Conservation (phyloP, 768 basidiomycete species). For the Naganishia friedmannii region DNA sequence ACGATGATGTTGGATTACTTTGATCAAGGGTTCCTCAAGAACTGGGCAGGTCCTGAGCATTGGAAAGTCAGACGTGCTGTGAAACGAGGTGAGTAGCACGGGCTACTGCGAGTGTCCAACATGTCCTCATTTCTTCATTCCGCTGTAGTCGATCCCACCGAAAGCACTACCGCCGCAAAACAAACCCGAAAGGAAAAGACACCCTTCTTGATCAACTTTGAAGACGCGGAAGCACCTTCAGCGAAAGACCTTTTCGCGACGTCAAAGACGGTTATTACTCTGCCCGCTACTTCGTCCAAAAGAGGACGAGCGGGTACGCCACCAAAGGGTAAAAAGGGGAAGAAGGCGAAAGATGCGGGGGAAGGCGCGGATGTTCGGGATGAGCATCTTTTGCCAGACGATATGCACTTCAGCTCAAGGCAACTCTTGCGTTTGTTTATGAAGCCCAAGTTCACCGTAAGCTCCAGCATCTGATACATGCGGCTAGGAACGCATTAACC, state of each 20-base stretch:
- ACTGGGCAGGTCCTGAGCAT: constrained; percentile 98
- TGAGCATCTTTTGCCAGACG: constrained; percentile 81
- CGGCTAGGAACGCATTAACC: not conserved
- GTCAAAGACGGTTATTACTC: constrained; percentile 39
- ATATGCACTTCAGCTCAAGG: constrained; percentile 92
- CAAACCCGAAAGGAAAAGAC: constrained; percentile 52
- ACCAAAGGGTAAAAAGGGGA: constrained; percentile 21
- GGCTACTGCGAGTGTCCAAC: not conserved
- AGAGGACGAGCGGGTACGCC: constrained; percentile 16
- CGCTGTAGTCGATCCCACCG: constrained; percentile 54
- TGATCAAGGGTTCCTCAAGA: constrained; percentile 75
- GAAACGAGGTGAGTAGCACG: constrained; percentile 56
- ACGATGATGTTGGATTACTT: constrained; percentile 76
- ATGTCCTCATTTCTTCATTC: constrained; percentile 18
- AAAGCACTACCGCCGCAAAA: constrained; percentile 42
- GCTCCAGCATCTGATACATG: constrained; percentile 42
- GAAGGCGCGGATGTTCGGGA: constrained; percentile 53
- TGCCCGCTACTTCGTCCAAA: constrained; percentile 12
- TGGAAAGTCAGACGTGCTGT: constrained; percentile 81
- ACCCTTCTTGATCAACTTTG: constrained; percentile 52
- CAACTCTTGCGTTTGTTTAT: constrained; percentile 88
- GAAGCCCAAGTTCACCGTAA: constrained; percentile 90
- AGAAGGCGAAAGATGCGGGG: constrained; percentile 12
- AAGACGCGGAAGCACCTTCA: constrained; percentile 49
- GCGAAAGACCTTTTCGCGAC: constrained; percentile 47